These are phyloP conservation scores for Parietichytrium sp. DNA, from an alignment of 108 stramenopile species.

Conservation along the genomic window DNA sequence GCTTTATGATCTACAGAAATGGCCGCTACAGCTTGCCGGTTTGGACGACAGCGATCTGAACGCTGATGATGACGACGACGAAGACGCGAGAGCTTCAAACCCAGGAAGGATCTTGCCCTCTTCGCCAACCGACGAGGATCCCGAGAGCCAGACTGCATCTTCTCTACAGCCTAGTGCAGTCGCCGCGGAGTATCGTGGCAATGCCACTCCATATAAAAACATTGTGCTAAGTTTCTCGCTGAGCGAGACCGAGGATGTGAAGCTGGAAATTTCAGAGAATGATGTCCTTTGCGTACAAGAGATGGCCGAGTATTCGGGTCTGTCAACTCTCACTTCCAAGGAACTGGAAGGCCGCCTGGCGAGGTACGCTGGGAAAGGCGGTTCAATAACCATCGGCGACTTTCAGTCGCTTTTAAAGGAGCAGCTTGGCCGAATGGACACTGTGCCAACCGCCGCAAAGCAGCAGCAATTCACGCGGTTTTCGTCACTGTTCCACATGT, in stretches of 20 bases:
- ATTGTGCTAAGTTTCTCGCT: neutral
- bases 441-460: neutral
- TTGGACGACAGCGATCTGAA: neutral
- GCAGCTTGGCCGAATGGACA: neutral
- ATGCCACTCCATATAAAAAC: too few species aligned
- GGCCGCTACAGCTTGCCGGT: neutral
- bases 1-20: constrained; percentile 9
- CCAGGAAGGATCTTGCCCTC: too few species aligned
- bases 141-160: too few species aligned
- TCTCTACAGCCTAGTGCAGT: too few species aligned
- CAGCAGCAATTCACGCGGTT: neutral
- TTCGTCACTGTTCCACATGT: neutral
- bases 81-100: neutral
- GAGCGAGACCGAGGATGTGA: neutral
- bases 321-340: neutral
- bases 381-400: neutral
- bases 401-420: neutral
- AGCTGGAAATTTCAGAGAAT: neutral
- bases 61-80: neutral
- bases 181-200: too few species aligned
- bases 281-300: neutral
- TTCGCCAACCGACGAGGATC: too few species aligned
- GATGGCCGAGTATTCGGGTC: neutral
- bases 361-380: neutral
- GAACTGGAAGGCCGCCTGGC: neutral